Conservation (phyloP, 2,329 filamentous ascomycete genomes). For the Aspergillus brunneoviolaceus region DNA sequence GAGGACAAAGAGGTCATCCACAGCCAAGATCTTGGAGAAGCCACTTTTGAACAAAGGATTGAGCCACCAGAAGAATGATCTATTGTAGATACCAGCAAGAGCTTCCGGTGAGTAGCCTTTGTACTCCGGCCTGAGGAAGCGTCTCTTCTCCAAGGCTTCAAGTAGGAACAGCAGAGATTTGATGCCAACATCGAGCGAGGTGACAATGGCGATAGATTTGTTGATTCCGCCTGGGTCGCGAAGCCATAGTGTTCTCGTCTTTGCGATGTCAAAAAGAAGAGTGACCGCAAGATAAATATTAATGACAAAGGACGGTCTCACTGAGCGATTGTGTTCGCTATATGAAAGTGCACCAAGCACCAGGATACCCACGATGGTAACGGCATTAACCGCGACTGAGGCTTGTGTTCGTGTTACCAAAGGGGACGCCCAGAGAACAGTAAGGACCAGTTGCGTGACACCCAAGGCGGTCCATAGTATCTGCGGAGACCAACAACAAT, state of each 20-base stretch:
- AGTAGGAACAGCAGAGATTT: constrained; percentile 47
- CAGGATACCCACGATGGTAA: constrained; percentile 30
- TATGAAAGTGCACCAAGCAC: constrained; percentile 45
- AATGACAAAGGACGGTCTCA: constrained; percentile 50
- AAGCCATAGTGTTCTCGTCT: constrained; percentile 48
- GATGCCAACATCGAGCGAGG: constrained; percentile 42
- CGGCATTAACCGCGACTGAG: constrained; percentile 36
- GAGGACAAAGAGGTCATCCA: constrained; percentile 47
- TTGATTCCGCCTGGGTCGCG: constrained; percentile 28
- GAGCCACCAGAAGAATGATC: constrained; percentile 55
- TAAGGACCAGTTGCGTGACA: constrained; percentile 38
- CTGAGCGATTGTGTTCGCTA: constrained; percentile 48
- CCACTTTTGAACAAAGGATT: constrained; percentile 53
- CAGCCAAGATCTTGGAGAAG: constrained; percentile 44
- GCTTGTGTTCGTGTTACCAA: constrained; percentile 31
- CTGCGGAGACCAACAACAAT: constrained; percentile 22
- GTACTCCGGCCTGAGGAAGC: constrained; percentile 41
- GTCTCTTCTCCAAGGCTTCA: constrained; percentile 48
- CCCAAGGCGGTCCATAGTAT: constrained; percentile 32
- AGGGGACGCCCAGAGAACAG: constrained; percentile 39
- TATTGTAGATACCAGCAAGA: constrained; percentile 52
- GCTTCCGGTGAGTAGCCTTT: constrained; percentile 50
- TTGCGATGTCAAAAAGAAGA: constrained; percentile 48
- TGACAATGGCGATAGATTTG: constrained; percentile 43
- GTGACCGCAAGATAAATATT: constrained; percentile 49